phyloP scores from a whole-genome alignment of 1,284 basidiomycete species.

The Stygiomarasmius scandens region DNA sequence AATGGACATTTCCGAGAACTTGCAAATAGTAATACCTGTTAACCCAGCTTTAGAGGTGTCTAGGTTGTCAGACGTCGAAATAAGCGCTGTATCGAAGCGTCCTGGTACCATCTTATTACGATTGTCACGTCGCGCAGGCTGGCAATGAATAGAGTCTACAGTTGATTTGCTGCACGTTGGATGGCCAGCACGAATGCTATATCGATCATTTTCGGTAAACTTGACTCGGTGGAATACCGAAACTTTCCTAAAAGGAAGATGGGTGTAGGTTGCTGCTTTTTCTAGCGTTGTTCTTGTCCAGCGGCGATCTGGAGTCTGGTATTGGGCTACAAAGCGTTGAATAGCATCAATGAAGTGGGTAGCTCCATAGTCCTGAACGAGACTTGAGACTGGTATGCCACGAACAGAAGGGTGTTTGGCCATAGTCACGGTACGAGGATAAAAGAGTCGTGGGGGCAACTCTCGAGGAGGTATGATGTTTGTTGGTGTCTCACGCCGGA shows the following conservation, averaged over 20 bases:
- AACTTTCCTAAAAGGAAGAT: constrained; percentile 12
- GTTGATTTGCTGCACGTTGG: neutral
- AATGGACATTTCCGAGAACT: neutral
- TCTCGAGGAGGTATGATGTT: neutral
- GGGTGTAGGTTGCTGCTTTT: constrained; percentile 13
- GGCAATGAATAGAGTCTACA: constrained; percentile 21
- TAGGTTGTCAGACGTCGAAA: neutral
- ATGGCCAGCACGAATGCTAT: constrained; percentile 2
- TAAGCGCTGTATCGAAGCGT: constrained; percentile 15
- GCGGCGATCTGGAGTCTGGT: constrained; percentile 13
- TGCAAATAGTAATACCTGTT: neutral
- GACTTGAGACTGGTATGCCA: constrained; percentile 2
- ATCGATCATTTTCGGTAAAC: constrained; percentile 12
- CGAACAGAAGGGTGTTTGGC: constrained; percentile 24
- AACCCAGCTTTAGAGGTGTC: neutral
- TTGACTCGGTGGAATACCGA: constrained; percentile 23
- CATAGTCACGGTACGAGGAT: constrained; percentile 19
- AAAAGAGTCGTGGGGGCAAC: neutral
- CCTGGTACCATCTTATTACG: constrained; percentile 4
- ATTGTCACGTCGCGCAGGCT: constrained; percentile 13
- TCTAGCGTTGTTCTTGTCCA: constrained; percentile 18
- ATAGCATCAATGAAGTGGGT: constrained; percentile 28
- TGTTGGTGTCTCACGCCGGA: constrained; percentile 9
- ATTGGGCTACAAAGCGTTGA: constrained; percentile 23
- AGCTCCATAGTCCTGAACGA: constrained; percentile 25